Evolutionary conservation across 371 early-diverging fungal species (phyloP).

Genomic region (Saksenaea vasiformis): DNA sequence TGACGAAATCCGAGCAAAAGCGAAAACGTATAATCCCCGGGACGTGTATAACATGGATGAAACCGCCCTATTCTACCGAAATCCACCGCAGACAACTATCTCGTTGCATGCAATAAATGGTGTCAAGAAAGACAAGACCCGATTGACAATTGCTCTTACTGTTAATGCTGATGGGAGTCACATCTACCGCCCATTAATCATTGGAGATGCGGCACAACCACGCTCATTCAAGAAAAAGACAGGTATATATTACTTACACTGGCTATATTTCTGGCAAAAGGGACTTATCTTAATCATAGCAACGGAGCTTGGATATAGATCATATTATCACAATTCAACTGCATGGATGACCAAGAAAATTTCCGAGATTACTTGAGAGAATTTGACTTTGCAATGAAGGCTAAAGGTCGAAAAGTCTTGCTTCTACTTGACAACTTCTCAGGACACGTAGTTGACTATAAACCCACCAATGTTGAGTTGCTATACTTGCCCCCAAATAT

Average conservation of each 20-base stretch:
- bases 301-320: no score
- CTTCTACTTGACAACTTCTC: slow-evolving; percentile 22
- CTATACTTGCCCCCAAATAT: slow-evolving; percentile 26
- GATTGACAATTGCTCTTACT: slow-evolving; percentile 10
- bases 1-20: no score
- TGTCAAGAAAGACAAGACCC: slow-evolving; percentile 6
- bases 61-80: slow-evolving; percentile 5
- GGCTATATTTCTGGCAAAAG: no score
- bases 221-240: slow-evolving; percentile 1
- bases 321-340: slow-evolving; percentile 2
- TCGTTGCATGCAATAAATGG: background rate
- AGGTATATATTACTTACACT: no score
- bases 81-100: background rate
- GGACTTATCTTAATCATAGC: no score
- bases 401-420: slow-evolving; percentile 9
- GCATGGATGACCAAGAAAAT: slow-evolving; percentile 13
- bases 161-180: slow-evolving; percentile 12
- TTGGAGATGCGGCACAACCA: slow-evolving; percentile 5
- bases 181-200: background rate
- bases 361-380: slow-evolving; percentile 2
- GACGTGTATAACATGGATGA: slow-evolving; percentile 18
- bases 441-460: slow-evolving; percentile 7
- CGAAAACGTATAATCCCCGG: no score
- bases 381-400: background rate
- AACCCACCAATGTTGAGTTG: slow-evolving; percentile 10